phyloP scores from a whole-genome alignment of 2,329 filamentous ascomycete genomes.

The Fusarium continuum region DNA sequence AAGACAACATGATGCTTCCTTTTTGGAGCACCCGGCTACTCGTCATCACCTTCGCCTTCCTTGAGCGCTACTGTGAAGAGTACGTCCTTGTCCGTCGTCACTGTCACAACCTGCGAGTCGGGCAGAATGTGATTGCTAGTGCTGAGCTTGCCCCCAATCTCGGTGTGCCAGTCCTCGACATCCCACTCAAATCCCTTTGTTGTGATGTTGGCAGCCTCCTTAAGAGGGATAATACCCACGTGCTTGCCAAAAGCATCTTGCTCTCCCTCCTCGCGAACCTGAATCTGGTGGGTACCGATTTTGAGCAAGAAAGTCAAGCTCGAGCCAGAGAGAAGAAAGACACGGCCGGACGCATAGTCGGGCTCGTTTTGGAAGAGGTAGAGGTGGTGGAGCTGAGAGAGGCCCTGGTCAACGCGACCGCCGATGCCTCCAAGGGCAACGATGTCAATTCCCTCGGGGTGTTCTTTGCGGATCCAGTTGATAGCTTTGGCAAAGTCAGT shows the following conservation, averaged over 20 bases:
- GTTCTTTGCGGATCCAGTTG: slow-evolving; percentile 60
- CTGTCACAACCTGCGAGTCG: slow-evolving; percentile 65
- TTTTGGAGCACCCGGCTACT: slow-evolving; percentile 18
- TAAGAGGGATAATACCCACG: slow-evolving; percentile 86
- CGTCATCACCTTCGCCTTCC: slow-evolving; percentile 49
- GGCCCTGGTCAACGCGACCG: slow-evolving; percentile 90
- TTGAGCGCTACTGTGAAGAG: slow-evolving; percentile 78
- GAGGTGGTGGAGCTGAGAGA: slow-evolving; percentile 89
- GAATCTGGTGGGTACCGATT: slow-evolving; percentile 72
- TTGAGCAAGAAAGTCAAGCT: slow-evolving; percentile 86
- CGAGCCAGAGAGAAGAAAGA: slow-evolving; percentile 84
- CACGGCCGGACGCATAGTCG: slow-evolving; percentile 59
- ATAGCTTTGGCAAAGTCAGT: slow-evolving; percentile 93
- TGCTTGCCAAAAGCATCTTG: slow-evolving; percentile 74
- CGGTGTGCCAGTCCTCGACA: slow-evolving; percentile 80
- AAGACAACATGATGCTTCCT: slow-evolving; percentile 4
- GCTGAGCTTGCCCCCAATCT: slow-evolving; percentile 77
- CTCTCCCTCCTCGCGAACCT: slow-evolving; percentile 62
- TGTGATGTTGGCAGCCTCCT: slow-evolving; percentile 79
- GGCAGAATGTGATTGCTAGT: slow-evolving; percentile 81
- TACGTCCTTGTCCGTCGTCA: slow-evolving; percentile 71
- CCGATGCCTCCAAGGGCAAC: slow-evolving; percentile 85
- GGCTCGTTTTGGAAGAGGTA: slow-evolving; percentile 68
- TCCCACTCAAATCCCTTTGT: slow-evolving; percentile 92
- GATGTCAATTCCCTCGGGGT: slow-evolving; percentile 63